Conservation (phyloP, 805 yeast genomes). For the Candida ovalis region DNA sequence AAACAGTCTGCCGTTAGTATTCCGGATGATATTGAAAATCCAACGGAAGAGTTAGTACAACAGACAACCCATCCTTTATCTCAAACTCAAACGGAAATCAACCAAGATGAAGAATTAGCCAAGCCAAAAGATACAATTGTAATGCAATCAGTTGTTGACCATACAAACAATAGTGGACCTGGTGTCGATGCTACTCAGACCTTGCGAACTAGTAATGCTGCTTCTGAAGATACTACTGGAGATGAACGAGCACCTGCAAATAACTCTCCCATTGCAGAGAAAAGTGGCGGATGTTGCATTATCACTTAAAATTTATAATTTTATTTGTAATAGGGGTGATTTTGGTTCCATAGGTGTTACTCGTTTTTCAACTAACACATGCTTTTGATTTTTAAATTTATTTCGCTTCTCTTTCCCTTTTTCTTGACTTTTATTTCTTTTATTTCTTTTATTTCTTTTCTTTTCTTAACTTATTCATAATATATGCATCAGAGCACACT, state of each 20-base stretch:
- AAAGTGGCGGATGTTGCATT: conserved; percentile 13
- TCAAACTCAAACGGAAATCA: conserved; percentile 1
- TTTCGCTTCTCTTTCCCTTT: too few species aligned
- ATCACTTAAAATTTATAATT: conserved; percentile 7
- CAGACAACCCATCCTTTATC: conserved; percentile 1
- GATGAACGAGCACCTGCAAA: not conserved
- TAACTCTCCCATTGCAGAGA: not conserved
- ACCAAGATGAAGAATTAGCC: conserved; percentile 5
- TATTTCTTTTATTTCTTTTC: too few species aligned
- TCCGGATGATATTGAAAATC: not conserved
- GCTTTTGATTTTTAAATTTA: too few species aligned
- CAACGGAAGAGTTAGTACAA: not conserved
- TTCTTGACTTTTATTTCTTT: too few species aligned
- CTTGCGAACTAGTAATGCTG: not conserved
- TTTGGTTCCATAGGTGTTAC: not conserved
- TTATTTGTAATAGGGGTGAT: not conserved
- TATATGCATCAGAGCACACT: too few species aligned
- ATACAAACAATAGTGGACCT: not conserved
- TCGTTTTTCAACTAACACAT: too few species aligned
- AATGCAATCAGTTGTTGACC: conserved; percentile 1
- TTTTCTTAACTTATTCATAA: too few species aligned
- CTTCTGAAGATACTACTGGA: not conserved
- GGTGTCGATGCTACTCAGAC: not conserved
- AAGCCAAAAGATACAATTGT: conserved; percentile 3
- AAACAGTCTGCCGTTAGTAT: not conserved